These are phyloP conservation scores for Marasmius tenuissimus DNA, from an alignment of 1,284 basidiomycete genomes.

Conservation along the genomic window DNA sequence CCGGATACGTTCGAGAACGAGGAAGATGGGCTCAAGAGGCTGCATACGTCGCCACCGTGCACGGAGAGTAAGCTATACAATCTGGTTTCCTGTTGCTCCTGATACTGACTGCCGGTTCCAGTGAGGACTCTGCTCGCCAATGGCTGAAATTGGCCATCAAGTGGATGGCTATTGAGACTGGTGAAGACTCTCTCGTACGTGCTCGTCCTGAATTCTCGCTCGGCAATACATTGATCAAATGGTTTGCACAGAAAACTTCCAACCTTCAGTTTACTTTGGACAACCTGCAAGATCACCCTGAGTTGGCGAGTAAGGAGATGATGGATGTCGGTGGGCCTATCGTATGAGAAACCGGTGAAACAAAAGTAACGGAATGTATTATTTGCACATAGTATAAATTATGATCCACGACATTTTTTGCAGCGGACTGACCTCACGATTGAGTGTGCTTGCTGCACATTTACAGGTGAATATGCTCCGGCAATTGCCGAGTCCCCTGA, in stretches of 20 bases:
- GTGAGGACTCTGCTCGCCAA: slow-evolving; percentile 38
- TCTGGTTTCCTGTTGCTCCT: slow-evolving; percentile 4
- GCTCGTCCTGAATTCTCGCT: slow-evolving; percentile 16
- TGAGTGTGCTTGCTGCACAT: too few species aligned
- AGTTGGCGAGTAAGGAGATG: slow-evolving; percentile 43
- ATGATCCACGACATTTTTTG: too few species aligned
- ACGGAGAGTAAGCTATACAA: slow-evolving; percentile 52
- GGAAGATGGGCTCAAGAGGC: slow-evolving; percentile 62
- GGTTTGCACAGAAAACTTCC: neutral
- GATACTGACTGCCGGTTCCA: slow-evolving; percentile 21
- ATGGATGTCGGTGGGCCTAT: neutral
- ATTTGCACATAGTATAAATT: too few species aligned
- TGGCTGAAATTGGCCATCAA: slow-evolving; percentile 49
- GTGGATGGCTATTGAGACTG: slow-evolving; percentile 60
- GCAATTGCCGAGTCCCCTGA: too few species aligned
- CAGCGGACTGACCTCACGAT: too few species aligned
- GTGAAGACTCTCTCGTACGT: slow-evolving; percentile 41
- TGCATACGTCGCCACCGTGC: slow-evolving; percentile 54
- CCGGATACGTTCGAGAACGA: slow-evolving; percentile 63
- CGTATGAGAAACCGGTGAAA: neutral
- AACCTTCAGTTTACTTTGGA: slow-evolving; percentile 1
- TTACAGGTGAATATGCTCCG: too few species aligned
- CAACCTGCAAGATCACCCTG: slow-evolving; percentile 39
- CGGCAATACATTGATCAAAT: neutral
- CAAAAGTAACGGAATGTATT: too few species aligned